These are phyloP conservation scores for Amanita brunnescens DNA, from an alignment of 768 basidiomycete species.

Conservation along the genomic window DNA sequence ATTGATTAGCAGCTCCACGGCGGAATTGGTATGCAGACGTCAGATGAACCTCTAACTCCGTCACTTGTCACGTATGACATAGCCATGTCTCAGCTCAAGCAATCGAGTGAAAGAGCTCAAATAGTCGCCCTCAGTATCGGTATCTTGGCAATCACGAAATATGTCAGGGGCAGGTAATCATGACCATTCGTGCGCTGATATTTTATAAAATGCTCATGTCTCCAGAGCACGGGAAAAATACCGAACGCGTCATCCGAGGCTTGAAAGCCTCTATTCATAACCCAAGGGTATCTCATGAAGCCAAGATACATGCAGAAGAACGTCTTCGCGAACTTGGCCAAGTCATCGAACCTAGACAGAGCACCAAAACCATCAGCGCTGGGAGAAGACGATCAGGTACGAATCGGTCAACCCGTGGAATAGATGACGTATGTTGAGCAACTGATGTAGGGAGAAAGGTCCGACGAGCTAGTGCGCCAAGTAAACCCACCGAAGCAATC, in stretches of 20 bases:
- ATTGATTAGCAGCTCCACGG: slow-evolving; percentile 6
- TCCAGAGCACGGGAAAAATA: slow-evolving; percentile 14
- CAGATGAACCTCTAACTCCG: neutral
- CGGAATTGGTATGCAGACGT: neutral
- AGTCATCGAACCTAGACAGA: neutral
- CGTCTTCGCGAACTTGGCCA: slow-evolving; percentile 9
- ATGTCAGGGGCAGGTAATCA: slow-evolving; percentile 3
- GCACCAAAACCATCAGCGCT: neutral
- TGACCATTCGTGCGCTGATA: neutral
- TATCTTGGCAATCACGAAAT: neutral
- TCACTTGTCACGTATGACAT: slow-evolving; percentile 5
- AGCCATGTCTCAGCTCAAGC: slow-evolving; percentile 4
- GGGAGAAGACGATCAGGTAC: slow-evolving; percentile 3
- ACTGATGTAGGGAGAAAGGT: neutral
- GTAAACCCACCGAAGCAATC: neutral
- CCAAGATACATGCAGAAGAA: slow-evolving; percentile 32
- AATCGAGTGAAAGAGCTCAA: neutral
- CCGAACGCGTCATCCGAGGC: slow-evolving; percentile 32
- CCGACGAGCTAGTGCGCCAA: neutral
- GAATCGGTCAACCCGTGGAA: neutral
- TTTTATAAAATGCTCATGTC: neutral
- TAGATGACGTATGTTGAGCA: neutral
- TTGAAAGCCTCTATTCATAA: slow-evolving; percentile 52
- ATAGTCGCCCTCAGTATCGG: neutral
- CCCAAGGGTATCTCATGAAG: slow-evolving; percentile 41